These are phyloP conservation scores for Deinandra increscens DNA, from an alignment of 129 eudicot species.

Conservation along the genomic window DNA sequence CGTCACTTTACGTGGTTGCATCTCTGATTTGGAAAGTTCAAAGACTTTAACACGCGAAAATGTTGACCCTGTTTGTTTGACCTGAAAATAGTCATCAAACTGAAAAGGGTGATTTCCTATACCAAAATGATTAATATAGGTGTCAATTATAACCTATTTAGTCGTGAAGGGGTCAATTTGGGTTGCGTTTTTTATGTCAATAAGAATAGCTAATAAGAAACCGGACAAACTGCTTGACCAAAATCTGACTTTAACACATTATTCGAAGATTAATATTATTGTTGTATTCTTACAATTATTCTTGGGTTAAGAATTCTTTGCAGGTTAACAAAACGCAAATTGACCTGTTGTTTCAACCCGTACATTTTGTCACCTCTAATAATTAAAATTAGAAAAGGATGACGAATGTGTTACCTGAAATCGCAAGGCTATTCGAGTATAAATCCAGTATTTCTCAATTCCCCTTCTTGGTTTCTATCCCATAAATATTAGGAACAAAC, in stretches of 20 bases:
- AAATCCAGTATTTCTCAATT: constrained; percentile 9
- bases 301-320: background rate
- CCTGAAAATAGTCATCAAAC: constrained; percentile 26
- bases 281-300: too few relatives aligned
- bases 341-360: background rate
- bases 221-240: background rate
- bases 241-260: background rate
- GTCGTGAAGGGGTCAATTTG: background rate
- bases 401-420: constrained; percentile 15
- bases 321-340: background rate
- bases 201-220: background rate
- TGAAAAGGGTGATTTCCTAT: background rate
- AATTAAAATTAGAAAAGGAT: background rate
- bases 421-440: constrained; percentile 1
- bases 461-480: background rate
- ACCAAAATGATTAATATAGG: background rate
- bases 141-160: background rate
- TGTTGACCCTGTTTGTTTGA: constrained; percentile 27
- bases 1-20: constrained; percentile 3
- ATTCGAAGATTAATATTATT: background rate
- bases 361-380: background rate
- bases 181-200: background rate
- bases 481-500: constrained; percentile 12
- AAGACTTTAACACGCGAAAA: constrained; percentile 11
- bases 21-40: constrained; percentile 13